Conservation (phyloP, 2,329 filamentous ascomycete species). For the Fusarium odoratissimum region DNA sequence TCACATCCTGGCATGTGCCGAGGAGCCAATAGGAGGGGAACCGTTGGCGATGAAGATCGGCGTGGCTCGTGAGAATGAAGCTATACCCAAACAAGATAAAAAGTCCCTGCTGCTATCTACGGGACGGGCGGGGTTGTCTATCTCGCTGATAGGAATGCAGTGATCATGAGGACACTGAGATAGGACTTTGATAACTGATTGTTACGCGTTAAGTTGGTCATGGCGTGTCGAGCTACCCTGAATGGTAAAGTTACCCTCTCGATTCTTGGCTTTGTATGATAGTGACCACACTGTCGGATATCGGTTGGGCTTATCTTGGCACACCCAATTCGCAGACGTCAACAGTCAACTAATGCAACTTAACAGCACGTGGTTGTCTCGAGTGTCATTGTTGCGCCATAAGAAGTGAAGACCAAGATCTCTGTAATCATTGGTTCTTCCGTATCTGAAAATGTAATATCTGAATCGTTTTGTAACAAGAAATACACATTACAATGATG, state of each 20-base stretch:
- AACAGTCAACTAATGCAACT: neutral
- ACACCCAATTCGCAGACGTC: neutral
- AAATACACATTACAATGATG: constrained; percentile 26
- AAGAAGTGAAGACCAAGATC: neutral
- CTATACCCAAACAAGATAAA: constrained; percentile 33
- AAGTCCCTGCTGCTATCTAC: constrained; percentile 24
- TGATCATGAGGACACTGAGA: constrained; percentile 14
- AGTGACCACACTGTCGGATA: neutral
- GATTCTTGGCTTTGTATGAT: neutral
- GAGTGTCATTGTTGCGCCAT: neutral
- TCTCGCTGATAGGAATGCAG: neutral
- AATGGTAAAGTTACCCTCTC: constrained; percentile 5
- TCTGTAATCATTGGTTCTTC: neutral
- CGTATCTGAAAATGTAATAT: constrained; percentile 1
- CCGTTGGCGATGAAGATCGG: constrained; percentile 4
- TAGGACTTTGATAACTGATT: neutral
- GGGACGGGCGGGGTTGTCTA: constrained; percentile 12
- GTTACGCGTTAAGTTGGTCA: neutral
- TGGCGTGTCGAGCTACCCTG: neutral
- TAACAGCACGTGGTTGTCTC: neutral
- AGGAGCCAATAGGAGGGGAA: constrained; percentile 18
- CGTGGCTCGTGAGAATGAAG: neutral
- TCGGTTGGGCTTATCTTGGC: neutral
- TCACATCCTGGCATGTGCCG: constrained; percentile 1
- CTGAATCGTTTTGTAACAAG: neutral